phyloP scores from a whole-genome alignment of 2,329 filamentous ascomycete genomes.

The Clarireedia monteithiana region DNA sequence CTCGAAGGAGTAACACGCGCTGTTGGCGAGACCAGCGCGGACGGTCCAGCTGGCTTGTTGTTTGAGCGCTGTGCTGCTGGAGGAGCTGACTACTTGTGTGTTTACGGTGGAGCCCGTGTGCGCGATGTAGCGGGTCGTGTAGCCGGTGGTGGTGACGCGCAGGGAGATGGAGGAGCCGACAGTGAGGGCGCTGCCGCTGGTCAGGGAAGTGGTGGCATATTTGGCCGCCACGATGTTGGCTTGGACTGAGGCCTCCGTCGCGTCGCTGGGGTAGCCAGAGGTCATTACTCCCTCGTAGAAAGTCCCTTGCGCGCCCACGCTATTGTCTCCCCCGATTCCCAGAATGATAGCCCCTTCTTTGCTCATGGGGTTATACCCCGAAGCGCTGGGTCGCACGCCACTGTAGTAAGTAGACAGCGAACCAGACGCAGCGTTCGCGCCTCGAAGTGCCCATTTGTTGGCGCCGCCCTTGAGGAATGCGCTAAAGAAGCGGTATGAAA shows the following conservation, averaged over 20 bases:
- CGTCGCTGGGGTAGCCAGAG: slow-evolving; percentile 50
- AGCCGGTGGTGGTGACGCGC: slow-evolving; percentile 47
- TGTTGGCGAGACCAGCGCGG: slow-evolving; percentile 46
- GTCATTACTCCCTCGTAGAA: slow-evolving; percentile 62
- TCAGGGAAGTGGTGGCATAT: slow-evolving; percentile 39
- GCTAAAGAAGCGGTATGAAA: slow-evolving; percentile 49
- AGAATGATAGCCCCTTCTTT: slow-evolving; percentile 60
- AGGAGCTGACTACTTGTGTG: slow-evolving; percentile 46
- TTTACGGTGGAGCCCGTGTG: slow-evolving; percentile 44
- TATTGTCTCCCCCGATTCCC: slow-evolving; percentile 57
- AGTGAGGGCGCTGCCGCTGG: slow-evolving; percentile 39
- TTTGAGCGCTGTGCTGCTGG: slow-evolving; percentile 42
- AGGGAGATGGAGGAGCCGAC: slow-evolving; percentile 45
- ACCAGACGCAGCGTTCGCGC: slow-evolving; percentile 48
- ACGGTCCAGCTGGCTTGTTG: slow-evolving; percentile 46
- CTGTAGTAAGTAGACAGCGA: slow-evolving; percentile 50
- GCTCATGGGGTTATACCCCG: slow-evolving; percentile 47
- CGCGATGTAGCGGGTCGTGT: slow-evolving; percentile 45
- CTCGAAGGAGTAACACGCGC: slow-evolving; percentile 53
- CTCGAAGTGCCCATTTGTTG: slow-evolving; percentile 52
- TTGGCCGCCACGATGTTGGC: slow-evolving; percentile 52
- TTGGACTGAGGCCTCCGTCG: slow-evolving; percentile 49
- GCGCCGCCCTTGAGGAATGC: slow-evolving; percentile 48
- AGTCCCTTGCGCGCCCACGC: slow-evolving; percentile 48
- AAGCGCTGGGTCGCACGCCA: slow-evolving; percentile 42